Percentiles rank a stretch among this genome's conserved stretches.
phyloP scores from a whole-genome alignment of 2,329 filamentous ascomycete species.

The Ophiocordyceps camponoti-floridani region DNA sequence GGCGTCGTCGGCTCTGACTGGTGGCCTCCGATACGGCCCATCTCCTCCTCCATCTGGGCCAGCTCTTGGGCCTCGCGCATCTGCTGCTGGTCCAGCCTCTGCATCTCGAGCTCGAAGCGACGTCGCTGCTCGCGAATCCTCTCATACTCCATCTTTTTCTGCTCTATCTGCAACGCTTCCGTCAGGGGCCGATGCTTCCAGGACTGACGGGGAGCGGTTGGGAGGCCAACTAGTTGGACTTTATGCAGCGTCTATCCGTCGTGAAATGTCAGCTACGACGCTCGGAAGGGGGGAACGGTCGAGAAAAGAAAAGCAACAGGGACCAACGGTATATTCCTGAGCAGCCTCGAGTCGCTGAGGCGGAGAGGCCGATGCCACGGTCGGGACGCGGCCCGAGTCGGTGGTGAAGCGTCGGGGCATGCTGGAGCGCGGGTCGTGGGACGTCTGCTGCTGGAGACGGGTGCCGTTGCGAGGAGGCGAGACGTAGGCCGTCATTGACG shows the following conservation, averaged over 20 bases:
- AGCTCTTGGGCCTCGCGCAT: slow-evolving; percentile 70
- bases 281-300: not conserved
- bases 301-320: not conserved
- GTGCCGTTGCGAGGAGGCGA: slow-evolving; percentile 55
- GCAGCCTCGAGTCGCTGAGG: slow-evolving; percentile 21
- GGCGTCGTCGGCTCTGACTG: slow-evolving; percentile 94
- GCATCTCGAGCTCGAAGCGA: slow-evolving; percentile 83
- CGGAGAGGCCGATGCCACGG: slow-evolving; percentile 36
- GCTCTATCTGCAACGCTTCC: slow-evolving; percentile 51
- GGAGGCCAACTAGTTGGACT: slow-evolving; percentile 53
- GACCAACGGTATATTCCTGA: slow-evolving; percentile 29
- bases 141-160: slow-evolving; percentile 87
- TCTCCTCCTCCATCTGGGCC: slow-evolving; percentile 66
- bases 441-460: slow-evolving; percentile 32
- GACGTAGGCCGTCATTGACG: slow-evolving; percentile 55
- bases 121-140: slow-evolving; percentile 75
- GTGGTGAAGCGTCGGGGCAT: slow-evolving; percentile 89
- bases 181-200: not conserved
- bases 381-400: slow-evolving; percentile 69
- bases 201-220: not conserved
- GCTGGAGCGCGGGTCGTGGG: slow-evolving; percentile 55
- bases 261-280: slow-evolving; percentile 9
- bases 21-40: slow-evolving; percentile 48
- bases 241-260: slow-evolving; percentile 42
- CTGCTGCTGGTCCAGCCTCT: slow-evolving; percentile 71